Base-by-base conservation (phyloP, 306 rosid species). In the Malus orientalis region DNA sequence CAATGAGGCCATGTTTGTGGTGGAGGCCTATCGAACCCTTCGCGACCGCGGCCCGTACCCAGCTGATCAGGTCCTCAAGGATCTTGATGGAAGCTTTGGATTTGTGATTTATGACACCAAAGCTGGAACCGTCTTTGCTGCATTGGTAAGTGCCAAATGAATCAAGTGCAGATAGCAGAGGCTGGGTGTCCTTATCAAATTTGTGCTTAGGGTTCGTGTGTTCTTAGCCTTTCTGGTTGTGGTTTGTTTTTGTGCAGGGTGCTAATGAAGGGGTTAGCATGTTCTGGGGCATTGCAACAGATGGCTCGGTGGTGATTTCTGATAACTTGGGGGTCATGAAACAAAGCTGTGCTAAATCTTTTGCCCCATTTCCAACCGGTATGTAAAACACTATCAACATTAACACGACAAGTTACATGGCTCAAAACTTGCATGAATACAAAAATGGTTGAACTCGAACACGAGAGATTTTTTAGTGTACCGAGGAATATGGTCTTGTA, bases 41-140 rank as follows among this genome's bases (percentile, higher is more conserved):
- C 87, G 99, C 0, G 99, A 95, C 47, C 81, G 99, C 13, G 95
- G 93, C 29, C 99, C 97, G 0, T 95, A 95, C 82, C 99, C 97
- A 0, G 99, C 99, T 11, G 96, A 95, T 84, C 97, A 95, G 76
- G 99, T 95, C 76, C 90, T 95, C 20, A 89, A 88, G 61, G 93
- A 90, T 25, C 89, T 95, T 22, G 99, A 95, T 18, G 99, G 99
- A 9, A 83, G 77, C 71, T 95, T 92, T 80, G 97, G 89, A 59
- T 95, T 95, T 80, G 86, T 95, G 20, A 81, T 95, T 74, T 89
- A 81, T 71, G 99, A 95, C 55, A 64, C 76, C 82, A 87, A 84
- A 70, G 64, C 88, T 11, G 77, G 84, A 79, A 81, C 96, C 0
- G 92, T 95, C 18, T 95, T 95, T 85, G 91, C 82, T 59, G 93